phyloP scores from a whole-genome alignment of 1,139 yeast genomes.

The Kodamaea alishanica region DNA sequence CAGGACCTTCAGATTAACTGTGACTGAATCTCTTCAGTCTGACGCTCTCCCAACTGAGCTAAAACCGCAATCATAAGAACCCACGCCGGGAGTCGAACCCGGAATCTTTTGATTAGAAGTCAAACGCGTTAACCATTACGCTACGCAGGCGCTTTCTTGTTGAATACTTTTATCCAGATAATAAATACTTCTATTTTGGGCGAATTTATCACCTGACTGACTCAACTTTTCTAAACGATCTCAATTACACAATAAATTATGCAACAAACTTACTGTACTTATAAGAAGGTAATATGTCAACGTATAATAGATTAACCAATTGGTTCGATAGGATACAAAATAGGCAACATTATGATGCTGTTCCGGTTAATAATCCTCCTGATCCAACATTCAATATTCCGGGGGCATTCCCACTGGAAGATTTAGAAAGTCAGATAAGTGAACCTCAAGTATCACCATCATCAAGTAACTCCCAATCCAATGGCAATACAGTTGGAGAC shows the following conservation, averaged over 20 bases:
- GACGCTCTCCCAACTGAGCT: slow-evolving; percentile 91
- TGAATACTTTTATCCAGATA: too few relatives aligned
- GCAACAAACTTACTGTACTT: background rate
- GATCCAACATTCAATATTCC: background rate
- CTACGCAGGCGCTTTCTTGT: slow-evolving; percentile 14
- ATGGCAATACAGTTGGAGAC: background rate
- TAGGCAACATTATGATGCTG: slow-evolving; percentile 10
- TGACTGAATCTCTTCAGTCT: slow-evolving; percentile 60
- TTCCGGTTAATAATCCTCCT: slow-evolving; percentile 2
- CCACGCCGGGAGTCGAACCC: slow-evolving; percentile 48
- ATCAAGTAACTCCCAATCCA: too few relatives aligned
- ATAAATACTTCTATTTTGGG: too few relatives aligned
- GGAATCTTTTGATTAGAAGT: slow-evolving; percentile 30
- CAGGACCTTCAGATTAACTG: slow-evolving; percentile 79
- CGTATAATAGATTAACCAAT: slow-evolving; percentile 9
- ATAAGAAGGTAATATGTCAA: background rate
- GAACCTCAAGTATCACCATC: background rate
- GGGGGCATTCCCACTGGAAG: slow-evolving; percentile 1
- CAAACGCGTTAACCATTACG: slow-evolving; percentile 18
- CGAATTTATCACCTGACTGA: background rate
- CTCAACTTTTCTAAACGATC: background rate
- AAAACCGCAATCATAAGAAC: slow-evolving; percentile 37
- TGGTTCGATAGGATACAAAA: slow-evolving; percentile 11
- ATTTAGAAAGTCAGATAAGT: background rate
- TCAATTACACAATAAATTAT: background rate